phyloP scores from a whole-genome alignment of 306 rosid genomes.

The Cucumis sativus region DNA sequence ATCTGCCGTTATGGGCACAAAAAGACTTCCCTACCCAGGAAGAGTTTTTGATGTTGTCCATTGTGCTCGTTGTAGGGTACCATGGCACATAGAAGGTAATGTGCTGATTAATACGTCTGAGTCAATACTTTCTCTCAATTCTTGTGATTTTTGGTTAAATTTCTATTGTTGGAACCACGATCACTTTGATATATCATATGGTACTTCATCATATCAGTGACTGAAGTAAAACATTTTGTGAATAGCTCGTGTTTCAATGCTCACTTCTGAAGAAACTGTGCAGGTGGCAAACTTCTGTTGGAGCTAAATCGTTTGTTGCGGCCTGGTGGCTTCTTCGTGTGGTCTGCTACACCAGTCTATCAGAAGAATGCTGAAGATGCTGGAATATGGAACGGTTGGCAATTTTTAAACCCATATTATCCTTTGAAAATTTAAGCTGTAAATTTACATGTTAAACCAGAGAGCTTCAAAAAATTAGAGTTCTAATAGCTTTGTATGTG shows the following conservation, averaged over 20 bases:
- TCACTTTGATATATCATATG: conserved; percentile 1
- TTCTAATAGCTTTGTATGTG: conserved; percentile 11
- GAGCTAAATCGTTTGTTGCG: conserved; percentile 92
- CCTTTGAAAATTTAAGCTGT: background rate
- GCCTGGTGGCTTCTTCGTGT: conserved; percentile 93
- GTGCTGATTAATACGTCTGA: background rate
- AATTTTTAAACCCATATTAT: conserved; percentile 3
- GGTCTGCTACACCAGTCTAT: conserved; percentile 99
- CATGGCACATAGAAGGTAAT: conserved; percentile 98
- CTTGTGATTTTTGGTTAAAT: background rate
- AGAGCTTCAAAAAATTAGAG: background rate
- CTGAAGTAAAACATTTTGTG: background rate
- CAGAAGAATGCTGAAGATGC: conserved; percentile 78
- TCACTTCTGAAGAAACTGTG: conserved; percentile 22
- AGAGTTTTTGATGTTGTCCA: conserved; percentile 73
- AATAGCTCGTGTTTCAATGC: conserved; percentile 4
- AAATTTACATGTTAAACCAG: background rate
- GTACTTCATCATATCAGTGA: background rate
- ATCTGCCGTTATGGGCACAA: conserved; percentile 97
- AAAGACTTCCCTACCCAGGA: conserved; percentile 90
- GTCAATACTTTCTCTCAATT: background rate
- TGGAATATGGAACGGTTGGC: conserved; percentile 77
- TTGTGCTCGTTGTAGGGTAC: conserved; percentile 98
- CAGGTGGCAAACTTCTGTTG: conserved; percentile 98
- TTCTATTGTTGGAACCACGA: background rate